Conservation (phyloP, 1,284 basidiomycete species). For the Ganoderma lucidum region DNA sequence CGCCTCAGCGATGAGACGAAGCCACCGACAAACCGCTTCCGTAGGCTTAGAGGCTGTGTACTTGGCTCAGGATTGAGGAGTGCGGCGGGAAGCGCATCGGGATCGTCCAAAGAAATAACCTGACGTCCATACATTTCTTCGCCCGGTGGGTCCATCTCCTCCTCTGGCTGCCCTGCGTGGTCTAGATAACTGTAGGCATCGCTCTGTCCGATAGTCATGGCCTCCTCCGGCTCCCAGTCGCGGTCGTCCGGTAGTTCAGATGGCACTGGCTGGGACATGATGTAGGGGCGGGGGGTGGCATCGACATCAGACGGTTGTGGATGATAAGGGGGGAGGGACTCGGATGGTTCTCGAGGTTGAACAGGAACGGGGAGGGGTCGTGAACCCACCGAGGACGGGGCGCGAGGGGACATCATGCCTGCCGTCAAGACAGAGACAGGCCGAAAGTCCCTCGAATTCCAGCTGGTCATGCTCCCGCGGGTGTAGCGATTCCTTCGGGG, state of each 20-base stretch:
- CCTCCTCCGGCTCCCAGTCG: slow-evolving; percentile 26
- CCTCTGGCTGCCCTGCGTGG: neutral
- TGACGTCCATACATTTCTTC: slow-evolving; percentile 15
- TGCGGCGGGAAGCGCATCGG: neutral
- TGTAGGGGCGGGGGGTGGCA: slow-evolving; percentile 4
- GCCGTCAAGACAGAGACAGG: slow-evolving; percentile 5
- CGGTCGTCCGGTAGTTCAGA: slow-evolving; percentile 13
- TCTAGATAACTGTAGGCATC: slow-evolving; percentile 17
- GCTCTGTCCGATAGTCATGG: slow-evolving; percentile 29
- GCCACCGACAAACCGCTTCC: slow-evolving; percentile 43
- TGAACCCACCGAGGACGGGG: slow-evolving; percentile 24
- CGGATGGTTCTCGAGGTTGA: slow-evolving; percentile 23
- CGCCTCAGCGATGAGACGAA: slow-evolving; percentile 40
- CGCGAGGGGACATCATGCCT: slow-evolving; percentile 14
- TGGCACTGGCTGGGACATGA: neutral
- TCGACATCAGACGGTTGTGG: slow-evolving; percentile 7
- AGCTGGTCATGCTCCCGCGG: slow-evolving; percentile 32
- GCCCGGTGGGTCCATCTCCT: slow-evolving; percentile 12
- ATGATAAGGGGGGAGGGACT: slow-evolving; percentile 23
- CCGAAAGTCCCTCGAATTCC: slow-evolving; percentile 29
- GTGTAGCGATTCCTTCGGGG: slow-evolving; percentile 27
- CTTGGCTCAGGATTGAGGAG: neutral
- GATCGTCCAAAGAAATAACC: slow-evolving; percentile 13
- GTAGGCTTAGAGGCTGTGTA: slow-evolving; percentile 22
- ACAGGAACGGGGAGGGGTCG: slow-evolving; percentile 25